Conservation (phyloP, 129 eudicot species). For the Gnaphalium uliginosum region DNA sequence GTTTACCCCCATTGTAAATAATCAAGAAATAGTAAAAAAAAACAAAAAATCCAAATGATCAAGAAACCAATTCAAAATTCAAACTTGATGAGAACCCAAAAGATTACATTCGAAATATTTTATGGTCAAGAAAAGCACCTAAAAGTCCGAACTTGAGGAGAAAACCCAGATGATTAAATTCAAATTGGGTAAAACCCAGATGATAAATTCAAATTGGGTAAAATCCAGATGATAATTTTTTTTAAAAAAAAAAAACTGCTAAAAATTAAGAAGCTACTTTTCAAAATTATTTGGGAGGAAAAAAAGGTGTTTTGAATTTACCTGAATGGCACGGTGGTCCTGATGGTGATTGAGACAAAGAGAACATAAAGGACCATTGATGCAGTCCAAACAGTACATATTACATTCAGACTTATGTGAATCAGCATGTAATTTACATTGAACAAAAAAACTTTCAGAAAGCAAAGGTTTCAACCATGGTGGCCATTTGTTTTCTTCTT, state of each 20-base stretch:
- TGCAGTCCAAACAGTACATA: slow-evolving; percentile 88
- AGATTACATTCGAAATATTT: not conserved
- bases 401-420: slow-evolving; percentile 94
- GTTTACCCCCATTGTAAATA: not conserved
- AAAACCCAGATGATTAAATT: not conserved
- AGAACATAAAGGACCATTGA: slow-evolving; percentile 77
- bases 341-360: slow-evolving; percentile 67
- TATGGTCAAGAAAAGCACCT: not conserved
- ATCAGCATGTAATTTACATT: slow-evolving; percentile 79
- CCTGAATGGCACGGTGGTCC: slow-evolving; percentile 92
- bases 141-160: slow-evolving; percentile 8
- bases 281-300: not conserved
- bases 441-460: slow-evolving; percentile 69
- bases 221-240: not conserved
- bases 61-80: not conserved
- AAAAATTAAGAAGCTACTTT: not conserved
- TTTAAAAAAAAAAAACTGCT: not conserved
- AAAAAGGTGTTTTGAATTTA: slow-evolving; percentile 2
- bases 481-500: slow-evolving; percentile 81
- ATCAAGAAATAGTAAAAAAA: not conserved
- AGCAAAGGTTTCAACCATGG: slow-evolving; percentile 82
- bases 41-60: not conserved
- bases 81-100: slow-evolving; percentile 8
- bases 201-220: not conserved
- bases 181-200: not conserved